Base-by-base conservation (phyloP, 164 flowering plant genomes). In the Protea cynaroides region DNA sequence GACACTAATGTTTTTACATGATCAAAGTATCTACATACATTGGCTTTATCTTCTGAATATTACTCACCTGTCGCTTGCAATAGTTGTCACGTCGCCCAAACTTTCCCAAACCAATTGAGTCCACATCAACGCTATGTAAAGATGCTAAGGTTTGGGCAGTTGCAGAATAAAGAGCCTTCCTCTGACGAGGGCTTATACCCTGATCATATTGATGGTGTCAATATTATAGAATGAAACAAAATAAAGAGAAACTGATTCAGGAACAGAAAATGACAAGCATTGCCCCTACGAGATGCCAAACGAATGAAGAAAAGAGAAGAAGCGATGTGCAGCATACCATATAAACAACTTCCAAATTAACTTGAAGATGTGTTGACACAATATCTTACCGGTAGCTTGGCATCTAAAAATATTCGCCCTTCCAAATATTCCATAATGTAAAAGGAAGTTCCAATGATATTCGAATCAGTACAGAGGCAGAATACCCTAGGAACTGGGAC, bases 391-490 rank as follows among this genome's bases (percentile, higher is more conserved):
- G 93, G 96, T 24, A 94, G 80, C 70, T 65, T 76, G 9, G 92
- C 84, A 71, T 94, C 89, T 7, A 86, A 25, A 72, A 81, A 91
- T 57, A 94, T 82, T 49, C 96, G 93, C 14, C 97, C 97, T 47
- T 94, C 93, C 79, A 94, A 71, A 64, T 70, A 94, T 80, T 94
- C 97, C 99, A 91, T 94, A 60, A 94, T 79, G 81, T 94, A 91
- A 79, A 94, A 94, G 21, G 88, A 71, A 66, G 99, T 86, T 70
- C 99, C 97, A 66, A 91, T 86, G 14, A 91, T 81, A 65, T 75
- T 80, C 4, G 86, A 67, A 73, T 94, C 96, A 23, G 77, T 82
- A 72, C 97, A 94, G 70, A 91, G 70, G 68, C 96, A 94, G 69
- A 84, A 86, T n/a, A 84, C 97, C 60, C 80, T 88, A 23, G 97